Evolutionary conservation across 2,329 filamentous ascomycete genomes (phyloP), one percentile per base, ranked within the genome.

Genomic region (Zopfia rhizophila): DNA sequence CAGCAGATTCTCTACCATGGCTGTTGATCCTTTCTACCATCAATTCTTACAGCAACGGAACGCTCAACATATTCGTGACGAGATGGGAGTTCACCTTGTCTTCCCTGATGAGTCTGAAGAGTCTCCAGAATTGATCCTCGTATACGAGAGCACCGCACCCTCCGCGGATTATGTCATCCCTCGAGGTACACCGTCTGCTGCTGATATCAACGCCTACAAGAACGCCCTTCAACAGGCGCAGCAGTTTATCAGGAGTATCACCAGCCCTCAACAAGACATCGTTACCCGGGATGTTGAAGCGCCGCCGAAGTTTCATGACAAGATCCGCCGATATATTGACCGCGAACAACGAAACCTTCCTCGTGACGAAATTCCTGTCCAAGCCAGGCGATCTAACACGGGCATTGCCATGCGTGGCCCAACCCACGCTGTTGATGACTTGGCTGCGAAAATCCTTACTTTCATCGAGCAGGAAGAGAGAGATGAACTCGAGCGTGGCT

Each of bases 401-500:
- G 72, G 79, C 48, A 80, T 93, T 48, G 87, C 84, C 31, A 82
- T 97, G 49, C 88, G 90, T 49, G 93, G 93, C 16, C 92, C 91
- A 16, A 76, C 82, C 33, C 83, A 84, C 13, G 82, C 83, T 16
- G 90, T 96, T 3, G 83, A 89, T 38, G 82, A 84, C 2, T 81
- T 97, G 27, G 80, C 83, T 21, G 74, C 81, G 24, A 94, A 92
- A 77, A 84, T 96, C 41, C 74, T 83, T 47, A 83, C 83, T 5
- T 97, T 96, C 65, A 79, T 97, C 16, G 86, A 88, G 66, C 88
- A 95, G 68, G 91, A 96, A 73, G 89, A 92, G 76, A 83, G 90
- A 69, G 92, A 97, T 51, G 93, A 97, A 73, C 89, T 94, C 68
- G 93, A 97, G 75, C 89, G 93, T 48, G 91, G 90, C 31, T 95